A percentile compares a stretch with the other conserved stretches of the same genome.
These are phyloP conservation scores for Erodium moschatum DNA, from an alignment of 441 rosid species.

Conservation along the genomic window DNA sequence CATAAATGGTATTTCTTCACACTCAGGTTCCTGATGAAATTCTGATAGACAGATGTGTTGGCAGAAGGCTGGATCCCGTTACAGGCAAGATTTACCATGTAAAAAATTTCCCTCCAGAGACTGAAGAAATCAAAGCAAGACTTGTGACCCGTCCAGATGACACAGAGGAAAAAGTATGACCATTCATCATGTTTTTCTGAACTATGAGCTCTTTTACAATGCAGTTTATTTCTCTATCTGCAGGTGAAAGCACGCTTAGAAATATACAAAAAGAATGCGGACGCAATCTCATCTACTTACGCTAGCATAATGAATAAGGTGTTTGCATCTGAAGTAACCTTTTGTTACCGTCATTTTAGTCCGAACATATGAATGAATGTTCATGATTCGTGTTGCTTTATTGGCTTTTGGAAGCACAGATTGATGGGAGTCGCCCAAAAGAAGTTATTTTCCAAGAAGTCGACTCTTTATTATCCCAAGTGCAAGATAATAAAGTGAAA, in stretches of 20 bases:
- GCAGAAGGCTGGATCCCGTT: conserved; percentile 70
- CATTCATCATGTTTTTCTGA: background rate
- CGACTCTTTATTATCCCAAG: conserved; percentile 47
- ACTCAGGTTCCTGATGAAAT: conserved; percentile 89
- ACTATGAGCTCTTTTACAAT: conserved; percentile 11
- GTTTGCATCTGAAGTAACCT: conserved; percentile 9
- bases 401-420: conserved; percentile 32
- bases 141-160: conserved; percentile 73
- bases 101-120: conserved; percentile 61
- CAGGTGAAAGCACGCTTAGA: conserved; percentile 75
- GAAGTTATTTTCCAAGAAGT: conserved; percentile 55
- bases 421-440: conserved; percentile 67
- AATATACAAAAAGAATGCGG: conserved; percentile 69
- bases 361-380: conserved; percentile 3
- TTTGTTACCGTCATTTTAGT: conserved; percentile 5
- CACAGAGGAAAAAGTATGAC: conserved; percentile 61
- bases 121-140: conserved; percentile 65
- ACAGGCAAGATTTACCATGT: conserved; percentile 76
- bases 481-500: conserved; percentile 36
- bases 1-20: conserved; percentile 28
- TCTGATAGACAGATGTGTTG: conserved; percentile 83
- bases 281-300: conserved; percentile 53
- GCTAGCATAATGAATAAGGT: conserved; percentile 56
- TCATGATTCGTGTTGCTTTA: conserved; percentile 12
- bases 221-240: conserved; percentile 14